Conservation (phyloP, 129 eudicot genomes). For the Tagetes erecta region DNA sequence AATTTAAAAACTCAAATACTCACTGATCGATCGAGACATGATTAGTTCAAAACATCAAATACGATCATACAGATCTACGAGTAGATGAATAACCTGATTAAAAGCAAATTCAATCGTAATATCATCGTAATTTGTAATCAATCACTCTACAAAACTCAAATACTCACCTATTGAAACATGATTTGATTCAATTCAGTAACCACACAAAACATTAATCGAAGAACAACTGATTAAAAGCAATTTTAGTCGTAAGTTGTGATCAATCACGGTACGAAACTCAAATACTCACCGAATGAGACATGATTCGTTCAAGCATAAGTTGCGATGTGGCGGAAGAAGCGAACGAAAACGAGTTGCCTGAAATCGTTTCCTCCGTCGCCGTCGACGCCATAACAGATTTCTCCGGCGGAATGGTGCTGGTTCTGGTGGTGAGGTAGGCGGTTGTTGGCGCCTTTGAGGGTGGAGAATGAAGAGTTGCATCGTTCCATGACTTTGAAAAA, state of each 20-base stretch:
- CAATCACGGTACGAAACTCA: no score
- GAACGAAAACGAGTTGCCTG: conserved; percentile 79
- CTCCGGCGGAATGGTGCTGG: not conserved
- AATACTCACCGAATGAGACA: conserved; percentile 81
- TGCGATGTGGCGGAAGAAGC: conserved; percentile 95
- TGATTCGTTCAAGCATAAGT: conserved; percentile 90
- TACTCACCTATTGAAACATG: no score
- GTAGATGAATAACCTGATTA: no score
- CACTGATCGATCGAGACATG: no score
- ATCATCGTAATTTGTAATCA: no score
- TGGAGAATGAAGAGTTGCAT: conserved; percentile 63
- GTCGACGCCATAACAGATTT: conserved; percentile 22
- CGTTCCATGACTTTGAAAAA: conserved; percentile 86
- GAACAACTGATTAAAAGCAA: not conserved
- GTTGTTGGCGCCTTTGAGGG: conserved; percentile 31
- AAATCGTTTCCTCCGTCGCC: conserved; percentile 25
- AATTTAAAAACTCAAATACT: no score
- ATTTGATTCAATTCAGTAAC: no score
- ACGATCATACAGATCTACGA: no score
- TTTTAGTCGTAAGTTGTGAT: not conserved
- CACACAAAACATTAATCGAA: not conserved
- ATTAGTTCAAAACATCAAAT: no score
- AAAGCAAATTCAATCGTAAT: no score
- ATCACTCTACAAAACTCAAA: no score
- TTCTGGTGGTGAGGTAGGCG: conserved; percentile 10